Evolutionary conservation across 192 early-diverging fungal species (phyloP).

Genomic region (Umbelopsis sp.): DNA sequence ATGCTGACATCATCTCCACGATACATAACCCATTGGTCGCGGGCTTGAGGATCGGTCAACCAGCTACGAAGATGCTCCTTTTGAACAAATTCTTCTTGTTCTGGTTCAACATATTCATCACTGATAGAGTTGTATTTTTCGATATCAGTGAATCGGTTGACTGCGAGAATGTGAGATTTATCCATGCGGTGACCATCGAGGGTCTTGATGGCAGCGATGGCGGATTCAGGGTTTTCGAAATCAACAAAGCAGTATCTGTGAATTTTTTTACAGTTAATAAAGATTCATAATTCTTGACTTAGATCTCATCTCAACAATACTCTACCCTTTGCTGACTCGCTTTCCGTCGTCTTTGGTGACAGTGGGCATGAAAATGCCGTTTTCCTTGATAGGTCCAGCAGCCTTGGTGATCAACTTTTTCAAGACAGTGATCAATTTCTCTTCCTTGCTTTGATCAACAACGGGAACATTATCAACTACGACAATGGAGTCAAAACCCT

Average conservation of each 20-base stretch:
- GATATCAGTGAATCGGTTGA: constrained; percentile 92
- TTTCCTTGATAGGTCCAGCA: constrained; percentile 77
- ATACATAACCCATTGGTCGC: constrained; percentile 93
- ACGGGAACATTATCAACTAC: constrained; percentile 92
- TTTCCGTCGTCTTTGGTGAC: constrained; percentile 66
- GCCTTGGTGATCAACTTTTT: constrained; percentile 81
- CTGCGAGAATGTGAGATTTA: constrained; percentile 77
- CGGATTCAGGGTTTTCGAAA: constrained; percentile 86
- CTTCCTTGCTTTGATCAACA: constrained; percentile 85
- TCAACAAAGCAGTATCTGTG: constrained; percentile 89
- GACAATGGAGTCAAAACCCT: constrained; percentile 80
- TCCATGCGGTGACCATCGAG: constrained; percentile 81
- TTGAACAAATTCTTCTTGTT: constrained; percentile 68
- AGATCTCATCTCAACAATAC: neutral
- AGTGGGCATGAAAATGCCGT: constrained; percentile 90
- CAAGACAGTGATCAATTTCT: constrained; percentile 74
- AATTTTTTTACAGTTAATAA: too few relatives aligned
- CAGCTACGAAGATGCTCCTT: constrained; percentile 90
- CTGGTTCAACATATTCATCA: constrained; percentile 78
- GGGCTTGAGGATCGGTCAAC: constrained; percentile 79
- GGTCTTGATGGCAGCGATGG: constrained; percentile 73
- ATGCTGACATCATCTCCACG: constrained; percentile 83
- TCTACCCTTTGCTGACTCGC: constrained; percentile 79
- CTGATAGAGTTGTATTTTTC: constrained; percentile 76
- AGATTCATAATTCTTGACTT: neutral